Base-by-base conservation (phyloP, 2,329 filamentous ascomycete genomes). In the Diaporthe sp. region DNA sequence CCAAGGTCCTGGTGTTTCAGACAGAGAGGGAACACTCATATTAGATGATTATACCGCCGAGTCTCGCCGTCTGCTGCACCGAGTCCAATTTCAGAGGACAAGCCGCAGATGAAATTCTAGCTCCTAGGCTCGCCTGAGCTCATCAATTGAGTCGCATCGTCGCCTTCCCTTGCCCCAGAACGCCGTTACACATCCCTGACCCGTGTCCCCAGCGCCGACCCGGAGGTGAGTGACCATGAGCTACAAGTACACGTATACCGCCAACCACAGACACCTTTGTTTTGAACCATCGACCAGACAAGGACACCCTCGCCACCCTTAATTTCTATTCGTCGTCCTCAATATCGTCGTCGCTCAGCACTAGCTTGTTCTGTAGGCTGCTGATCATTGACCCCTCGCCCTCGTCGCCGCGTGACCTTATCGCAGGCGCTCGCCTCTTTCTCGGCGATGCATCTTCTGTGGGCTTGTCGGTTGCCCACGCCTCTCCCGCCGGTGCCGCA, bases 271-370 rank as follows among this genome's bases (percentile, higher is more conserved):
- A 25, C 10, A 3, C 8, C 10, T 53, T 51, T 44, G 3, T 44
- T 60, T 58, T 10, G 19, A 37, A 37, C 34, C 57, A 60, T 39
- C 13, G 58, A 61, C 37, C 37, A 25, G 37, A 42, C 58, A 42
- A 61, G 39, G 22, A 25, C 31, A 19, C 22, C 12, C 13, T 15
- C 46, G 53, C 70, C 28, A 25, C 31, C 37, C 5, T 60, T 34
- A 37, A 6, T 62, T 39, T 81, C 42, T 13, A 10, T 62, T 79
- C 87, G 78, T 90, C 86, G 80, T 96, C 94, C 82, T 95, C 94
- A 81, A 97, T 96, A 86, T 97, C 94, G 84, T 97, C 94, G 80
- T 97, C 94, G 79, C 92, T 95, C 55, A 96, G 84, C 60, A 95
- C 90, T 78, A 96, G 84, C 79, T 93, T 94, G 82, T 92, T 91